Evolutionary conservation across 2,329 filamentous ascomycete species (phyloP).

Genomic region (Geosmithia flava): DNA sequence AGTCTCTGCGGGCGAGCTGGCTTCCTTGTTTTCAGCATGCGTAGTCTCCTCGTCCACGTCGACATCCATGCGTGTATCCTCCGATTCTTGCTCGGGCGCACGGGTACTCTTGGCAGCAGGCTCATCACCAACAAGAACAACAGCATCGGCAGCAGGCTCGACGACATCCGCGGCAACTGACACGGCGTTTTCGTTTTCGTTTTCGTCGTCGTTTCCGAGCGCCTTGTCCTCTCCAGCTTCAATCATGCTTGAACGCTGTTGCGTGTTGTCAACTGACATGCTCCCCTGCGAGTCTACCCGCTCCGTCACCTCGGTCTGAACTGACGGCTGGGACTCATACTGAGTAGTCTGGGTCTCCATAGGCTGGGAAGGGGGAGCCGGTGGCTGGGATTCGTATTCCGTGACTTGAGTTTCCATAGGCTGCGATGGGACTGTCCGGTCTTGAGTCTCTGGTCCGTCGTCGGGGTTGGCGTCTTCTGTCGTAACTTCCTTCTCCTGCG

Average conservation of each 20-base stretch:
- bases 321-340: too few relatives aligned
- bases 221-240: too few relatives aligned
- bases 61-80: background rate
- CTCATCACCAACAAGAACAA: background rate
- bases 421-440: background rate
- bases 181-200: background rate
- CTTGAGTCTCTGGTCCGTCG: background rate
- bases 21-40: background rate
- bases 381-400: too few relatives aligned
- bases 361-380: too few relatives aligned
- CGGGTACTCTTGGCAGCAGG: background rate
- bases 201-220: background rate
- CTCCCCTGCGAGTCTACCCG: too few relatives aligned
- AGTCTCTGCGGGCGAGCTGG: background rate
- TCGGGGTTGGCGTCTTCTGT: too few relatives aligned
- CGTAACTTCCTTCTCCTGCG: too few relatives aligned
- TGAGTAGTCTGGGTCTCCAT: too few relatives aligned
- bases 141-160: background rate
- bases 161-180: background rate
- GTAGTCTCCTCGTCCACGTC: background rate
- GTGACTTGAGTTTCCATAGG: too few relatives aligned
- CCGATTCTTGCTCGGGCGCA: background rate
- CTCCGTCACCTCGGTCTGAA: too few relatives aligned
- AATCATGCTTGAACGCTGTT: too few relatives aligned
- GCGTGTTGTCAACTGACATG: too few relatives aligned